Evolutionary conservation across 805 yeast genomes (phyloP).

Genomic region (Starmerella floricola): DNA sequence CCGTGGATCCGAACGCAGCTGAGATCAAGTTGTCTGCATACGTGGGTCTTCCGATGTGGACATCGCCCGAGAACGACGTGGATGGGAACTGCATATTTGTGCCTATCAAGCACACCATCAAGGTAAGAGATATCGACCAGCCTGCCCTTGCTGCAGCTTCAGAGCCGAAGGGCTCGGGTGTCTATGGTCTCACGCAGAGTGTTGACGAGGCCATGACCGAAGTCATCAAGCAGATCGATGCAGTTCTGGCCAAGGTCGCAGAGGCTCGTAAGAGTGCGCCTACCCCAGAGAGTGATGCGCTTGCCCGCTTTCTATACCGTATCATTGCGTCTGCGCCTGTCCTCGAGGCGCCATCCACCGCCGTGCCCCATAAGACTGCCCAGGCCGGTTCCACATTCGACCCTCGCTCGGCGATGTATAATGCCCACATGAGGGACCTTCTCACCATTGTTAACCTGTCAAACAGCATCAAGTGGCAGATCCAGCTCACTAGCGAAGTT

Average conservation of each 20-base stretch:
- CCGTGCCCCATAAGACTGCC: constrained; percentile 8
- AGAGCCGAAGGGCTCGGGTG: constrained; percentile 28
- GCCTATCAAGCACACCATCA: constrained; percentile 57
- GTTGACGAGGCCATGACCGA: constrained; percentile 29
- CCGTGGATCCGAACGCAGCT: constrained; percentile 46
- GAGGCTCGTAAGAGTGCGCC: constrained; percentile 6
- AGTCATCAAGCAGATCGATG: constrained; percentile 31
- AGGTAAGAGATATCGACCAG: constrained; percentile 44
- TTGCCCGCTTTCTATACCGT: constrained; percentile 56
- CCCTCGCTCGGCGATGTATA: constrained; percentile 46
- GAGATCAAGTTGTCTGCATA: constrained; percentile 55
- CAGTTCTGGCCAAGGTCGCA: constrained; percentile 11
- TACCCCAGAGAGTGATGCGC: constrained; percentile 23
- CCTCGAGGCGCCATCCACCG: constrained; percentile 18
- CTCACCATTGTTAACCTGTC: constrained; percentile 72
- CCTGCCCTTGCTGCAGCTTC: constrained; percentile 28
- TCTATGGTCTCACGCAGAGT: constrained; percentile 29
- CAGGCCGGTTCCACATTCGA: constrained; percentile 31
- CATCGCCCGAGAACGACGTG: constrained; percentile 26
- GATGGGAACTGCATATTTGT: constrained; percentile 49
- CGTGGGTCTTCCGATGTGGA: constrained; percentile 57
- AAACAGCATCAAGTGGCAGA: constrained; percentile 71
- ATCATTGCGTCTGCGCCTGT: constrained; percentile 31
- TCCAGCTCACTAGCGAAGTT: constrained; percentile 64
- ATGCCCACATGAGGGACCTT: constrained; percentile 65